Evolutionary conservation across 2,329 filamentous ascomycete species (phyloP), one percentile per base, ranked within the genome.

Genomic region (Phialemoniopsis sp.): DNA sequence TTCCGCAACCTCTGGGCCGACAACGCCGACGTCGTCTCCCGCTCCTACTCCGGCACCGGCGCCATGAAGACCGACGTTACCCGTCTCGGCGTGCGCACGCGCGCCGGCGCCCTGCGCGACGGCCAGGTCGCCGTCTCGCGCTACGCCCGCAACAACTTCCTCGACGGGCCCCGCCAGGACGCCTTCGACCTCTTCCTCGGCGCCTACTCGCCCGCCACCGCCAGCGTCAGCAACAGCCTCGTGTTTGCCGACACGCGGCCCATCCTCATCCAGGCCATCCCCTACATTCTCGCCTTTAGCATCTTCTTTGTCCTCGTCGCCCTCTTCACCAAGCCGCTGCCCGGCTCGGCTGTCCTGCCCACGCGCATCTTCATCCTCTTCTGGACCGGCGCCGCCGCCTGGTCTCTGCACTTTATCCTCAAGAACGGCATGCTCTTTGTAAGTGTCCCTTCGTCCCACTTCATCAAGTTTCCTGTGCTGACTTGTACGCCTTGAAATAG

Each of bases 1-100:
- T 98, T 97, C 78, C 88, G 93, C 50, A 97, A 97, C 63, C 74
- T 97, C 13, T 98, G 93, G 93, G 93, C 93, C 21, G 93, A 98
- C 65, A 98, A 98, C 55, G 93, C 94, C 40, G 93, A 98, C 60
- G 85, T 94, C 17, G 90, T 98, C 28, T 95, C 90, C 14, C 85
- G 80, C 50, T 84, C 89, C 1, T 98, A 98, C 63, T 93, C 93
- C 2, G 93, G 93, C 40, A 98, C 94, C 1, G 94, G 93, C 4
- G 93, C 93, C 37, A 80, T 98, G 68, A 98, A 98, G 76, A 98
- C 93, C 0, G 94, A 98, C 60, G 89, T 97, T 53, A 98, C 93
- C 3, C 84, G 93, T n/a, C 89, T 89, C 2, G 94, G 91, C 36
- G 82, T 87, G 54, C 81, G 94, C 39, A 98, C 93, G 21, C 89